These are phyloP conservation scores for Penicillium lividum DNA, from an alignment of 495 filamentous ascomycete species.

Conservation along the genomic window DNA sequence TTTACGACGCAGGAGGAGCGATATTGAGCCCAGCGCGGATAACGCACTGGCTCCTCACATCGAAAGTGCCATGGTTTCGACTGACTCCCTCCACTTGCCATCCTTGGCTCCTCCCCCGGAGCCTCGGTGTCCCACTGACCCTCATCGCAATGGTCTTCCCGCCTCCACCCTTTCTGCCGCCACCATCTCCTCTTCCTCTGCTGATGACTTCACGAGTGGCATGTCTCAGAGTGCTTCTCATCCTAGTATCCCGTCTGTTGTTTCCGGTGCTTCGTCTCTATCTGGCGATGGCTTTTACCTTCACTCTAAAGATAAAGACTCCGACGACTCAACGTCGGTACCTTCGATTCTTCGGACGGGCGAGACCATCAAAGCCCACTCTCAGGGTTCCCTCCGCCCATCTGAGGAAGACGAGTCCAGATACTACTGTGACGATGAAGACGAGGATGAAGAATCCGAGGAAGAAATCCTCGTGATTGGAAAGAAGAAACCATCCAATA, in stretches of 20 bases:
- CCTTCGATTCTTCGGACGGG: slow-evolving; percentile 48
- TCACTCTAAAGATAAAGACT: slow-evolving; percentile 28
- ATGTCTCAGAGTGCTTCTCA: slow-evolving; percentile 69
- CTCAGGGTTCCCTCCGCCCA: slow-evolving; percentile 22
- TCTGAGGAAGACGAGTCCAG: slow-evolving; percentile 44
- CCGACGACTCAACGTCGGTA: slow-evolving; percentile 33
- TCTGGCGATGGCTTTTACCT: slow-evolving; percentile 49
- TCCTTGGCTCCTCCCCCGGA: slow-evolving; percentile 47
- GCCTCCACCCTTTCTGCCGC: slow-evolving; percentile 57
- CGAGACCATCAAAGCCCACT: slow-evolving; percentile 44
- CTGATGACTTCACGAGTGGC: slow-evolving; percentile 55
- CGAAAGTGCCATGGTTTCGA: slow-evolving; percentile 32
- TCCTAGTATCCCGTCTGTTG: slow-evolving; percentile 72
- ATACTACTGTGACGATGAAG: slow-evolving; percentile 50
- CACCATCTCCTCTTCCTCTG: slow-evolving; percentile 52
- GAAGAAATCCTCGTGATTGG: slow-evolving; percentile 51
- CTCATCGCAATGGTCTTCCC: slow-evolving; percentile 47
- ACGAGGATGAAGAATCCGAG: slow-evolving; percentile 50
- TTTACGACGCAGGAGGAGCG: slow-evolving; percentile 35
- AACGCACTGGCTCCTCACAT: slow-evolving; percentile 19
- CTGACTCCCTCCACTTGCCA: slow-evolving; percentile 24
- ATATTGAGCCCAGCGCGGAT: slow-evolving; percentile 35
- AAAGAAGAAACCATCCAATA: slow-evolving; percentile 36
- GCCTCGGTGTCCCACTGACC: slow-evolving; percentile 46
- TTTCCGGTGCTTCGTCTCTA: slow-evolving; percentile 80